Percentiles rank a stretch among this genome's conserved stretches.
Evolutionary conservation across 2,329 filamentous ascomycete species (phyloP).

Genomic region (Fusarium nelsonii): DNA sequence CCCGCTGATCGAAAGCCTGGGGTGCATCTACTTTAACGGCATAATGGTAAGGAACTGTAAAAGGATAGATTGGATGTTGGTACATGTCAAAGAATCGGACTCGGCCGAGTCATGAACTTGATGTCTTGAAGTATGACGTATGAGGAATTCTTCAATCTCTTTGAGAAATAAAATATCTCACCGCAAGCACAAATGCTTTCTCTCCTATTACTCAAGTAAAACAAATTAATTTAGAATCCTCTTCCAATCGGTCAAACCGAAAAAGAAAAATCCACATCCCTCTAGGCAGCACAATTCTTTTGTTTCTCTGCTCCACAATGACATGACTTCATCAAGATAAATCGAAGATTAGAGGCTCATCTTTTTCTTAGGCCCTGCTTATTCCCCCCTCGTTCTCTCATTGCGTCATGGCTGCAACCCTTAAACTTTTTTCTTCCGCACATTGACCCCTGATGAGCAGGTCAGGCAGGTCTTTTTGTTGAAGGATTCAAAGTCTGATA

Average conservation of each 20-base stretch:
- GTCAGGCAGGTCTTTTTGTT: not conserved
- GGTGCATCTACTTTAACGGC: constrained; percentile 5
- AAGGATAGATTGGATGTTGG: not conserved
- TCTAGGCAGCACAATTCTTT: constrained; percentile 34
- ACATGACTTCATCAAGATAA: constrained; percentile 9
- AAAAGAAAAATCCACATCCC: not conserved
- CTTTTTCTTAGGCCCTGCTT: constrained; percentile 18
- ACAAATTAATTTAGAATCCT: not conserved
- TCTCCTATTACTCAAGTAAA: not conserved
- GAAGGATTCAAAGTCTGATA: not conserved
- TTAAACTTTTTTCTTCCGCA: not conserved
- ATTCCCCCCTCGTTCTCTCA: constrained; percentile 9
- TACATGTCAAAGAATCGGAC: not conserved
- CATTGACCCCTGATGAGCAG: not conserved
- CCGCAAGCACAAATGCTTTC: not conserved
- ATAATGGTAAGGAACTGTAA: not conserved
- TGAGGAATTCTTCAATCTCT: not conserved
- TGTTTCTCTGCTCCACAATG: constrained; percentile 15
- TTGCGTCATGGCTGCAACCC: constrained; percentile 18
- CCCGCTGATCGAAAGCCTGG: constrained; percentile 7
- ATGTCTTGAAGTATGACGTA: not conserved
- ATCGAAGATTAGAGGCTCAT: not conserved
- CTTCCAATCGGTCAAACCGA: constrained; percentile 14
- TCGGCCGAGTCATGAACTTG: constrained; percentile 4
- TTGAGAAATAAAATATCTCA: not conserved